A percentile compares a stretch with the other conserved stretches of the same genome.
Conservation (phyloP, 2,329 filamentous ascomycete species). For the Colletotrichum phormii region DNA sequence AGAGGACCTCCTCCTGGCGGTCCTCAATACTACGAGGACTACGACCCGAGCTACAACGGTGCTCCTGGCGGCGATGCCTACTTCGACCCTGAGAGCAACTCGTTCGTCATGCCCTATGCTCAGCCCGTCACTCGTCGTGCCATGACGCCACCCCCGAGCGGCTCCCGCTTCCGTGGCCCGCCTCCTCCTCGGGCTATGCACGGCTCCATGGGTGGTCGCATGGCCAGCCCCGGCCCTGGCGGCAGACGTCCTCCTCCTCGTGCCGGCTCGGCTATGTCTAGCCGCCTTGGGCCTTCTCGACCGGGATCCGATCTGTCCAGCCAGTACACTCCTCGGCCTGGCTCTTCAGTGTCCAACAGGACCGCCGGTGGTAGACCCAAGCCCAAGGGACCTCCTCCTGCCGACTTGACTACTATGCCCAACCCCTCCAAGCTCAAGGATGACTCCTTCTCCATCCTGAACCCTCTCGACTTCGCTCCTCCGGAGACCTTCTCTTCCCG, state of each 20-base stretch:
- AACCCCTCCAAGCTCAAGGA: constrained; percentile 88
- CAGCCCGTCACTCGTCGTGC: constrained; percentile 88
- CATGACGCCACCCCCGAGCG: constrained; percentile 90
- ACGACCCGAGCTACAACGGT: constrained; percentile 76
- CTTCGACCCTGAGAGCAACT: constrained; percentile 74
- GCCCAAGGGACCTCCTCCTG: constrained; percentile 74
- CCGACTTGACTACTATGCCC: constrained; percentile 79
- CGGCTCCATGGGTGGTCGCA: constrained; percentile 59
- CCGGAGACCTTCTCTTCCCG: constrained; percentile 75
- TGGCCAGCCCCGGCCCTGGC: constrained; percentile 57
- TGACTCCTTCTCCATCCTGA: constrained; percentile 77
- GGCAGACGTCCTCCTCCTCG: constrained; percentile 57
- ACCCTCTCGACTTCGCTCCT: constrained; percentile 87
- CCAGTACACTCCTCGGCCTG: constrained; percentile 65
- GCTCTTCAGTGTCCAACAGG: constrained; percentile 71
- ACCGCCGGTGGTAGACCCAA: constrained; percentile 49
- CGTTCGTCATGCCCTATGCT: constrained; percentile 85
- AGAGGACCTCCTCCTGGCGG: constrained; percentile 36
- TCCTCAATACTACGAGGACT: constrained; percentile 78
- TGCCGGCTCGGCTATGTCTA: constrained; percentile 54
- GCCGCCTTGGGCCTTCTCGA: constrained; percentile 45
- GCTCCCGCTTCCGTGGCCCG: constrained; percentile 56
- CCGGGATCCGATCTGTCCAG: constrained; percentile 47
- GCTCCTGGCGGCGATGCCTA: constrained; percentile 61
- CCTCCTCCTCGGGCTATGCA: constrained; percentile 54